phyloP scores from a whole-genome alignment of 78 protist species.

The Creolimax fragrantissima region DNA sequence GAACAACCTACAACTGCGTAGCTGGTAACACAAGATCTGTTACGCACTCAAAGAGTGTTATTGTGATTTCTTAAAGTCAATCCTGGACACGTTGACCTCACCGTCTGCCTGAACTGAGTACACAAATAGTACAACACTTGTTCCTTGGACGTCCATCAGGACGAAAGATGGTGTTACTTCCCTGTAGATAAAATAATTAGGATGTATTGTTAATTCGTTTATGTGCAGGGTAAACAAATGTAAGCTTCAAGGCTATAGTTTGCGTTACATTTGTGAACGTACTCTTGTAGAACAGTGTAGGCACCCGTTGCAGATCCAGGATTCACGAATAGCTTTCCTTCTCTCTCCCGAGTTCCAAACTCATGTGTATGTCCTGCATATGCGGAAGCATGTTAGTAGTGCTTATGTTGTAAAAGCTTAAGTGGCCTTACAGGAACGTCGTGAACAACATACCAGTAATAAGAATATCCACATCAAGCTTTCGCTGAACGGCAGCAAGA shows the following conservation, averaged over 20 bases:
- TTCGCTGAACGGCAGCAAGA: slow-evolving; percentile 78
- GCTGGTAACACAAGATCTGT: too few species aligned
- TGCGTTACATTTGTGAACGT: not conserved
- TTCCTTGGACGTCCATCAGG: slow-evolving; percentile 87
- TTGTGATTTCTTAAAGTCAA: slow-evolving; percentile 8
- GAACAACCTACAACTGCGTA: too few species aligned
- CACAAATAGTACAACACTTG: slow-evolving; percentile 43
- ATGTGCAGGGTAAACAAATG: not conserved
- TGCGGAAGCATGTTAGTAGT: too few species aligned
- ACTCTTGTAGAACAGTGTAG: slow-evolving; percentile 44
- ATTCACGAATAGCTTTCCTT: slow-evolving; percentile 84
- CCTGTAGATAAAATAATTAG: not conserved
- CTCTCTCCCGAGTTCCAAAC: slow-evolving; percentile 45
- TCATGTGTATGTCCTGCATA: slow-evolving; percentile 82
- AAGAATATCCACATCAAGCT: slow-evolving; percentile 91
- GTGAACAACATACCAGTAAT: slow-evolving; percentile 52
- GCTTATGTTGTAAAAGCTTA: too few species aligned
- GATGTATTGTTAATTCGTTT: not conserved
- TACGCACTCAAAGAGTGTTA: too few species aligned
- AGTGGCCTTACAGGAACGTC: not conserved
- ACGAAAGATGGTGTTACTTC: slow-evolving; percentile 83
- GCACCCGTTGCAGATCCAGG: slow-evolving; percentile 99
- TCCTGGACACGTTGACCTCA: slow-evolving; percentile 59
- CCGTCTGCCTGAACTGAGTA: slow-evolving; percentile 42
- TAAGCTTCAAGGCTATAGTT: not conserved